Evolutionary conservation across 2,329 filamentous ascomycete species (phyloP).

Genomic region (Fusarium sp.): DNA sequence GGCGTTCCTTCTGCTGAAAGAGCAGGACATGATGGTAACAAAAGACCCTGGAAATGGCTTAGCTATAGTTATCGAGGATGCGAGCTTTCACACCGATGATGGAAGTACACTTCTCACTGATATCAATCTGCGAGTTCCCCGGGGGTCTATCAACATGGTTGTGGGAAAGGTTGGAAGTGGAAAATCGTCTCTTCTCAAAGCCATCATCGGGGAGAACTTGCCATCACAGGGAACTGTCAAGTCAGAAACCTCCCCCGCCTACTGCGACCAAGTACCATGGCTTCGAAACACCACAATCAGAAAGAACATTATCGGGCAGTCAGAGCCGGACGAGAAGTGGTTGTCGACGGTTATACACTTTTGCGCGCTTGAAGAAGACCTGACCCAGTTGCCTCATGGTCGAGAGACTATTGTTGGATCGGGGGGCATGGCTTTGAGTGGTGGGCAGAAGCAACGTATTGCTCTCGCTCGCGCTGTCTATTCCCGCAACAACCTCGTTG

Average conservation of each 20-base stretch:
- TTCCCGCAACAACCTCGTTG: constrained; percentile 50
- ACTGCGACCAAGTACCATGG: constrained; percentile 59
- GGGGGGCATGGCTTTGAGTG: constrained; percentile 56
- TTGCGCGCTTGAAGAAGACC: constrained; percentile 52
- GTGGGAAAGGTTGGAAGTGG: constrained; percentile 58
- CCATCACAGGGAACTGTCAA: constrained; percentile 44
- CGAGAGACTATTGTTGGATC: constrained; percentile 54
- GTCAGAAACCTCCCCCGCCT: constrained; percentile 49
- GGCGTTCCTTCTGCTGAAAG: constrained; percentile 46
- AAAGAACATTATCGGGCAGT: constrained; percentile 53
- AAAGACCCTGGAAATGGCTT: background rate
- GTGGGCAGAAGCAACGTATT: constrained; percentile 57
- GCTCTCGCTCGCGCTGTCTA: constrained; percentile 61
- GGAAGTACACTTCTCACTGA: constrained; percentile 36
- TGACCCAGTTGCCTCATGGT: constrained; percentile 47
- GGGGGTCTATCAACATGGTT: constrained; percentile 49
- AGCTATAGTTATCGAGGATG: constrained; percentile 12
- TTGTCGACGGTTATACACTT: constrained; percentile 46
- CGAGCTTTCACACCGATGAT: constrained; percentile 31
- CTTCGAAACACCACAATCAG: constrained; percentile 55
- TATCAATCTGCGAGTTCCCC: constrained; percentile 38
- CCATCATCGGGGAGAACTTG: constrained; percentile 52
- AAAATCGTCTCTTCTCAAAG: constrained; percentile 55
- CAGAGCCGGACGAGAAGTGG: constrained; percentile 45
- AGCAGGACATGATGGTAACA: constrained; percentile 7